A percentile compares a stretch with the other conserved stretches of the same genome.
Conservation (phyloP, 805 yeast species). For the Candida ulmi region DNA sequence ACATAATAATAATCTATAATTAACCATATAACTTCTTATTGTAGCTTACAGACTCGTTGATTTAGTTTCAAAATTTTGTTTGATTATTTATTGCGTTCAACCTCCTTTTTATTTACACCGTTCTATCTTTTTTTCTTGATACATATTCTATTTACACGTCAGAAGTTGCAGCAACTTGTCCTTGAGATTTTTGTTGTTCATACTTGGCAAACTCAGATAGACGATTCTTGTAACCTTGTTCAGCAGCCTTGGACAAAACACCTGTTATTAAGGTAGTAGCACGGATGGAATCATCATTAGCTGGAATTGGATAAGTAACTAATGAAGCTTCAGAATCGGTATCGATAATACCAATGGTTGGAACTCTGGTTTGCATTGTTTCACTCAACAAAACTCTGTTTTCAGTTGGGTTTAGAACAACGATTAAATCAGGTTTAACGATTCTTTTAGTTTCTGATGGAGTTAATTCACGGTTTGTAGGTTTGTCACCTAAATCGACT, state of each 20-base stretch:
- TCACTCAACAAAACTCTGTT: conserved; percentile 76
- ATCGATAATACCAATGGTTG: conserved; percentile 91
- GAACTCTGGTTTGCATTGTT: conserved; percentile 76
- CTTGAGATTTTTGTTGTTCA: neutral
- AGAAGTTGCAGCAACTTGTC: neutral
- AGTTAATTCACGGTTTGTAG: conserved; percentile 54
- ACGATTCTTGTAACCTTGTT: conserved; percentile 53
- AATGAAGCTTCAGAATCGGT: conserved; percentile 88
- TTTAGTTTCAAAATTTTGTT: no score
- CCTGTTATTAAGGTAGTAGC: conserved; percentile 78
- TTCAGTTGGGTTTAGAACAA: conserved; percentile 82
- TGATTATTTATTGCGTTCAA: no score
- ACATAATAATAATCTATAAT: no score
- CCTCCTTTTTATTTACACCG: conserved; percentile 1
- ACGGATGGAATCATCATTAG: conserved; percentile 88
- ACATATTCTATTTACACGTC: neutral
- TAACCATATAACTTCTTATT: no score
- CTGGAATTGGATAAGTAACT: conserved; percentile 93
- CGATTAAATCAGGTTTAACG: conserved; percentile 84
- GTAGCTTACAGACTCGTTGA: no score
- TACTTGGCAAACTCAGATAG: conserved; percentile 9
- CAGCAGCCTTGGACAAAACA: conserved; percentile 79
- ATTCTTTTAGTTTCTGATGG: conserved; percentile 44
- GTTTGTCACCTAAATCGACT: conserved; percentile 66
- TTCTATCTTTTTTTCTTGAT: neutral